Evolutionary conservation across 78 protist species (phyloP).

Genomic region (Dictyostelium purpureum): DNA sequence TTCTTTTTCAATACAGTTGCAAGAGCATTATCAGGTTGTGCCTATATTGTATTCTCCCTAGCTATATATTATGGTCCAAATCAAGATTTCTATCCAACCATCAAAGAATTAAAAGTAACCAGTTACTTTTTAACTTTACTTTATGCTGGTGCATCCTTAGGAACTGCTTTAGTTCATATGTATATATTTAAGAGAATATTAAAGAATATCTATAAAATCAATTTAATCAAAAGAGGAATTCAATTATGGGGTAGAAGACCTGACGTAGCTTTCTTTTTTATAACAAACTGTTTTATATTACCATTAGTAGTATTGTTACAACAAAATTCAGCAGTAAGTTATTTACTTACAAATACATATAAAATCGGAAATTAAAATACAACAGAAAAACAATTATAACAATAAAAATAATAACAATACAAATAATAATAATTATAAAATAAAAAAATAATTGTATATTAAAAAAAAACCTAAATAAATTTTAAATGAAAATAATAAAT

Average conservation of each 20-base stretch:
- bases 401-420: neutral
- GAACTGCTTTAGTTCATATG: constrained; percentile 25
- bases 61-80: constrained; percentile 59
- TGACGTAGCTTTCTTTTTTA: constrained; percentile 54
- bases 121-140: constrained; percentile 21
- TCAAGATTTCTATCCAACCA: constrained; percentile 9
- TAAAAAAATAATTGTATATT: no score
- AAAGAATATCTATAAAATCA: neutral
- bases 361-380: no score
- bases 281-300: constrained; percentile 37
- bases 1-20: constrained; percentile 52
- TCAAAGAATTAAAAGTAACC: neutral
- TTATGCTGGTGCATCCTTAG: constrained; percentile 32
- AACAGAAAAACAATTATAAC: neutral
- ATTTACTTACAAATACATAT: neutral
- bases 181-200: neutral
- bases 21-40: constrained; percentile 13
- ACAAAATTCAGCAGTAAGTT: constrained; percentile 51
- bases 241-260: constrained; percentile 48
- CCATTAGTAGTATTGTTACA: constrained; percentile 49
- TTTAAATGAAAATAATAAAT: no score
- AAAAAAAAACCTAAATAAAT: no score
- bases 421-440: no score
- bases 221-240: constrained; percentile 14
- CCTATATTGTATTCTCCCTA: constrained; percentile 25